Evolutionary conservation across 2,329 filamentous ascomycete genomes (phyloP).

Genomic region (Chaetoscypha palmicola): DNA sequence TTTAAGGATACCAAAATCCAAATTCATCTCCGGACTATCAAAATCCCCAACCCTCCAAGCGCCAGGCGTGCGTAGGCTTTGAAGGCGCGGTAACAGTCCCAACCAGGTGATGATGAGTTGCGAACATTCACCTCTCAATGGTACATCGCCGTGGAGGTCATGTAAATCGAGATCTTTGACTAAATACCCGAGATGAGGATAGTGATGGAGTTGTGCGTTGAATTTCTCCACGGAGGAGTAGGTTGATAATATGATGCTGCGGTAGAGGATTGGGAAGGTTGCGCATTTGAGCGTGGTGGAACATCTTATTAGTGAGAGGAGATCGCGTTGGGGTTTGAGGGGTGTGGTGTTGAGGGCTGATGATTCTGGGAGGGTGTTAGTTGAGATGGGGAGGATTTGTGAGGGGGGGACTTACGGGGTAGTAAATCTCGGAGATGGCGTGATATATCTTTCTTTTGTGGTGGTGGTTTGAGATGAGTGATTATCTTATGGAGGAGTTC

Average conservation of each 20-base stretch:
- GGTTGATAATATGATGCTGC: neutral
- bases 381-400: no score
- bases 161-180: neutral
- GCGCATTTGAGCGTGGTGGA: neutral
- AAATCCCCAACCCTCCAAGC: neutral
- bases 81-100: neutral
- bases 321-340: neutral
- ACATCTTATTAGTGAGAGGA: neutral
- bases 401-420: neutral
- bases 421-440: neutral
- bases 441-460: neutral
- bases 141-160: neutral
- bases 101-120: neutral
- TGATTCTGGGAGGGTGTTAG: neutral
- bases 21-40: neutral
- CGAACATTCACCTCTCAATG: neutral
- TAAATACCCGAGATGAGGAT: neutral
- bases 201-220: neutral
- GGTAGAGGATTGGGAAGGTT: conserved; percentile 2
- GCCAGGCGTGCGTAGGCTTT: neutral
- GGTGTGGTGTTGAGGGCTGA: neutral
- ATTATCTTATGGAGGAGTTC: conserved; percentile 5
- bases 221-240: neutral
- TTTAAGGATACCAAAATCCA: conserved; percentile 4
- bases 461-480: neutral